Evolutionary conservation across 805 yeast species (phyloP).

Genomic region (Metschnikowia orientalis): DNA sequence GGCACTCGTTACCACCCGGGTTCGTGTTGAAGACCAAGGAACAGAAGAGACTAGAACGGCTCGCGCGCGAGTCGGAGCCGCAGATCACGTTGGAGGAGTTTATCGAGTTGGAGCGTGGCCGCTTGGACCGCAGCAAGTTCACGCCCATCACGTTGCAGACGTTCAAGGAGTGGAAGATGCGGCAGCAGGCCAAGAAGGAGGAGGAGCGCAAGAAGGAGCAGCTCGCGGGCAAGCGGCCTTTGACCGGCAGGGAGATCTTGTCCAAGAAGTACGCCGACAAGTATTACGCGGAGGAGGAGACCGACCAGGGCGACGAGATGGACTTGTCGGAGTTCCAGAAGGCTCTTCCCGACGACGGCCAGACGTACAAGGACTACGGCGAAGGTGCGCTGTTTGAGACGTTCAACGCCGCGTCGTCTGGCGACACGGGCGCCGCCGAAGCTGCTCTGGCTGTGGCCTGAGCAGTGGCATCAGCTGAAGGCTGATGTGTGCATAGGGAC

Average conservation of each 20-base stretch:
- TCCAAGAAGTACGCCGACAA: constrained; percentile 56
- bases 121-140: constrained; percentile 64
- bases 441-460: no score
- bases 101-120: constrained; percentile 86
- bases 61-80: constrained; percentile 80
- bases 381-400: constrained; percentile 39
- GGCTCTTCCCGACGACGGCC: constrained; percentile 47
- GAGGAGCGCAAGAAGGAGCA: constrained; percentile 32
- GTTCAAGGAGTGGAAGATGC: constrained; percentile 77
- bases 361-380: constrained; percentile 64
- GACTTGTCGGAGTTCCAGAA: constrained; percentile 57
- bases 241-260: constrained; percentile 68
- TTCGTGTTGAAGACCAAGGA: constrained; percentile 96
- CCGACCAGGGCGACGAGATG: constrained; percentile 46
- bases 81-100: constrained; percentile 94
- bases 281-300: constrained; percentile 50
- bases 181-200: constrained; percentile 56
- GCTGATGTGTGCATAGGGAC: no score
- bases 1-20: constrained; percentile 94
- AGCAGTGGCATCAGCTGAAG: no score
- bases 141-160: constrained; percentile 86
- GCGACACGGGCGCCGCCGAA: no score
- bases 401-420: no score
- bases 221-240: constrained; percentile 40
- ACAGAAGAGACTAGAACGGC: constrained; percentile 82